Percentiles rank a stretch among this genome's conserved stretches.
phyloP scores from a whole-genome alignment of 208 protist species.

The Crithidia brevicula region DNA sequence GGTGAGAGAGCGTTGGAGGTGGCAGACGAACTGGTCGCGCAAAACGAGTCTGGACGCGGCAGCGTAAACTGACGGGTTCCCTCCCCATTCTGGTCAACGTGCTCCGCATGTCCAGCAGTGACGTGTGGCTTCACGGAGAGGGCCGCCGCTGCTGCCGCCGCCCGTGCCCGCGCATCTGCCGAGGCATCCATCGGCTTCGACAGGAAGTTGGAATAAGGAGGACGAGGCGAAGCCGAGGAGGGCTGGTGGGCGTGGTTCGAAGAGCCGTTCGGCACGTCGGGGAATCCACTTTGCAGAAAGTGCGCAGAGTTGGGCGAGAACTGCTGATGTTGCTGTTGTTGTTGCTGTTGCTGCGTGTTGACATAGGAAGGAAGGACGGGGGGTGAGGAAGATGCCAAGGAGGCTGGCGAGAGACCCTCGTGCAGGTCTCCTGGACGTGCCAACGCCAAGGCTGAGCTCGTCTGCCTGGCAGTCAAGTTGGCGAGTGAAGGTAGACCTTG shows the following conservation, averaged over 20 bases:
- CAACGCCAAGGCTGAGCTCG: background rate
- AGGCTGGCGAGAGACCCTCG: background rate
- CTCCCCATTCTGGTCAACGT: background rate
- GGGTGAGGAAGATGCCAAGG: background rate
- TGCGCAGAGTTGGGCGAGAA: background rate
- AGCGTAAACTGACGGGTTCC: background rate
- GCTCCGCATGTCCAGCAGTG: background rate
- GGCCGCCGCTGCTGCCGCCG: background rate
- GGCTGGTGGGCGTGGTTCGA: no score
- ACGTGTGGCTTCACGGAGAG: background rate
- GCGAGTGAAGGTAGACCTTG: no score
- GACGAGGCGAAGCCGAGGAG: background rate
- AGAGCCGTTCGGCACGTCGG: background rate
- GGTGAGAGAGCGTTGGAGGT: background rate
- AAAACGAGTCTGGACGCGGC: conserved; percentile 8
- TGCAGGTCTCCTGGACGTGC: background rate
- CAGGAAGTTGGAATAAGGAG: background rate
- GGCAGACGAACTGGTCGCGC: background rate
- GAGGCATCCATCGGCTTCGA: background rate
- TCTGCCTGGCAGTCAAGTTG: no score
- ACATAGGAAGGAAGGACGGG: background rate
- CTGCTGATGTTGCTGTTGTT: no score
- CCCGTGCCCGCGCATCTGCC: background rate
- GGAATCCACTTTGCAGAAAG: background rate
- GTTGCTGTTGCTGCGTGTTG: background rate